Evolutionary conservation across 75 land plant genomes (phyloP).

Genomic region (Larix kaempferi): DNA sequence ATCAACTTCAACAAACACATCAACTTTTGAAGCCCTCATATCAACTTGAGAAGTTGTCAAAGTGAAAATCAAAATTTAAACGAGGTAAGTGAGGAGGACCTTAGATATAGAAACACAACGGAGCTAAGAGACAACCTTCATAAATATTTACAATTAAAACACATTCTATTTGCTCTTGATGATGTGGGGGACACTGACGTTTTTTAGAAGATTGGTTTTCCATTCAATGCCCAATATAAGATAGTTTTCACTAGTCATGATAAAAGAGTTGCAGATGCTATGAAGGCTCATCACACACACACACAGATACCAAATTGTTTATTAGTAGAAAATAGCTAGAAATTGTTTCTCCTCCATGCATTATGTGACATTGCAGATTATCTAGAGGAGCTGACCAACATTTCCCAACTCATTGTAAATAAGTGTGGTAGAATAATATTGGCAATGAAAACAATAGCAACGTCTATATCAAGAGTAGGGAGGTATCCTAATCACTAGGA

Average conservation of each 20-base stretch:
- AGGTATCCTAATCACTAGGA: slow-evolving; percentile 29
- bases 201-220: too few species aligned
- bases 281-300: not conserved
- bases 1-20: too few species aligned
- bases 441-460: not conserved
- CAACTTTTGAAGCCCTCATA: too few species aligned
- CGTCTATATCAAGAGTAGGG: not conserved
- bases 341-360: not conserved
- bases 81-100: not conserved
- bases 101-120: not conserved
- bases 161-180: too few species aligned
- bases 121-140: not conserved
- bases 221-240: not conserved
- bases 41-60: not conserved
- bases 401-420: not conserved
- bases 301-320: not conserved
- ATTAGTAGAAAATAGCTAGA: not conserved
- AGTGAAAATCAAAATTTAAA: not conserved
- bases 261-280: not conserved
- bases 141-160: too few species aligned
- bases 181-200: too few species aligned
- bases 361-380: too few species aligned
- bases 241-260: not conserved
- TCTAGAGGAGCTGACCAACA: not conserved
- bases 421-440: not conserved